phyloP scores from a whole-genome alignment of 345 rosid species.

The Populus nigra region DNA sequence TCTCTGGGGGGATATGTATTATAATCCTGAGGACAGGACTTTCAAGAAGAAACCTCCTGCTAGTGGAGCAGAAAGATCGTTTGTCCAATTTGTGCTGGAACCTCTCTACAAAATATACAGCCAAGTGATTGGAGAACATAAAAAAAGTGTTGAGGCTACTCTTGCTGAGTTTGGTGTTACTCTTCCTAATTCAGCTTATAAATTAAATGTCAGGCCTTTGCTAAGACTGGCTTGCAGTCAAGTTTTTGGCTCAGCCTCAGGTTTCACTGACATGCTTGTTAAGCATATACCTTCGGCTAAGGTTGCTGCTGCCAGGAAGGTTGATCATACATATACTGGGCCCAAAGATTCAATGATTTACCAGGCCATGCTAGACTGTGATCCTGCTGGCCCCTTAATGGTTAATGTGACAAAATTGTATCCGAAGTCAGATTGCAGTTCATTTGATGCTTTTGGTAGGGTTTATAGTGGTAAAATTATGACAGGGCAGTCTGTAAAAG shows the following conservation, averaged over 20 bases:
- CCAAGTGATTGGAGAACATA: slow-evolving; percentile 97
- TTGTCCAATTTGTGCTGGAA: slow-evolving; percentile 90
- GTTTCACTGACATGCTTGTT: slow-evolving; percentile 97
- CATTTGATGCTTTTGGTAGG: slow-evolving; percentile 95
- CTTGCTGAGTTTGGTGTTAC: slow-evolving; percentile 95
- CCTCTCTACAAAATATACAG: slow-evolving; percentile 96
- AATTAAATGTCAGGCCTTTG: slow-evolving; percentile 85
- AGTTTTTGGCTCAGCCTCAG: slow-evolving; percentile 92
- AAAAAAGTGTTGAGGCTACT: slow-evolving; percentile 92
- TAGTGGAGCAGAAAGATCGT: slow-evolving; percentile 88
- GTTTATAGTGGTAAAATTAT: slow-evolving; percentile 85
- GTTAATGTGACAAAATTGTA: slow-evolving; percentile 92
- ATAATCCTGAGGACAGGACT: slow-evolving; percentile 63
- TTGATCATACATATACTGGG: slow-evolving; percentile 77
- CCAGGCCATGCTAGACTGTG: slow-evolving; percentile 81
- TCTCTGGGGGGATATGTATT: slow-evolving; percentile 93
- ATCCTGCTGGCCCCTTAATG: slow-evolving; percentile 88
- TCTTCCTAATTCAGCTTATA: slow-evolving; percentile 85
- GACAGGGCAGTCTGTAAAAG: slow-evolving; percentile 89
- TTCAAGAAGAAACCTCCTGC: slow-evolving; percentile 78
- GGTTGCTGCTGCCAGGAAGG: slow-evolving; percentile 77
- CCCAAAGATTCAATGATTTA: slow-evolving; percentile 67
- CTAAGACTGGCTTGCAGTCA: slow-evolving; percentile 88
- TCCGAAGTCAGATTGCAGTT: slow-evolving; percentile 96
- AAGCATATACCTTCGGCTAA: slow-evolving; percentile 92